A percentile compares a stretch with the other conserved stretches of the same genome.
Conservation (phyloP, 352 stramenopile genomes). For the Aphanomyces astaci region DNA sequence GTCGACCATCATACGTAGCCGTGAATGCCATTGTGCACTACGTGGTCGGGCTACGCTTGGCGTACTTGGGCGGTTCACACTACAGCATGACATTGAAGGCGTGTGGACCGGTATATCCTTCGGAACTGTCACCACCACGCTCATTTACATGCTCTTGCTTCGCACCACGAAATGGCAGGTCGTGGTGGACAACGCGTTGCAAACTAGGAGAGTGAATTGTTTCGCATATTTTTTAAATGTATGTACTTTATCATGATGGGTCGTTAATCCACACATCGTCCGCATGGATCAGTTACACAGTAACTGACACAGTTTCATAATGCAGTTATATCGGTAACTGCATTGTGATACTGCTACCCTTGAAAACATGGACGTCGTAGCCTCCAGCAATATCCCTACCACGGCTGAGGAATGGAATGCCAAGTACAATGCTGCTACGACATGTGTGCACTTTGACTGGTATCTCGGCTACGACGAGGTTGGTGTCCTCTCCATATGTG, state of each 20-base stretch:
- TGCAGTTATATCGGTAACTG: no score
- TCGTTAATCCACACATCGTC: no score
- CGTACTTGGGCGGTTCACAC: conserved; percentile 40
- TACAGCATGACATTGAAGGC: conserved; percentile 44
- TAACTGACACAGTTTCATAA: no score
- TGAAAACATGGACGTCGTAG: no score
- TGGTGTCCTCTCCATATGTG: no score
- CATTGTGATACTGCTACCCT: no score
- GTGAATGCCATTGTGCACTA: conserved; percentile 75
- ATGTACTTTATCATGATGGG: no score
- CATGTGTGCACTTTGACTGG: conserved; percentile 10
- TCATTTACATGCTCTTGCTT: conserved; percentile 29
- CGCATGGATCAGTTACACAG: no score
- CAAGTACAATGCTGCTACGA: conserved; percentile 1
- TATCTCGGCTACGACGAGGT: conserved; percentile 11
- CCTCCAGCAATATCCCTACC: not conserved
- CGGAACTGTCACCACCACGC: conserved; percentile 43
- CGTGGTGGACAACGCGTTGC: not conserved
- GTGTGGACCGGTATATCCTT: conserved; percentile 61
- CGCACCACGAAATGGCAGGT: not conserved
- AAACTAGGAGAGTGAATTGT: no score
- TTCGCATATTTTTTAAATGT: no score
- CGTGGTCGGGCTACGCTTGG: conserved; percentile 57
- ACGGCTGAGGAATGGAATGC: conserved; percentile 11
- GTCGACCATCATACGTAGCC: not conserved